Evolutionary conservation across 164 flowering plant species (phyloP).

Genomic region (Piper betle): DNA sequence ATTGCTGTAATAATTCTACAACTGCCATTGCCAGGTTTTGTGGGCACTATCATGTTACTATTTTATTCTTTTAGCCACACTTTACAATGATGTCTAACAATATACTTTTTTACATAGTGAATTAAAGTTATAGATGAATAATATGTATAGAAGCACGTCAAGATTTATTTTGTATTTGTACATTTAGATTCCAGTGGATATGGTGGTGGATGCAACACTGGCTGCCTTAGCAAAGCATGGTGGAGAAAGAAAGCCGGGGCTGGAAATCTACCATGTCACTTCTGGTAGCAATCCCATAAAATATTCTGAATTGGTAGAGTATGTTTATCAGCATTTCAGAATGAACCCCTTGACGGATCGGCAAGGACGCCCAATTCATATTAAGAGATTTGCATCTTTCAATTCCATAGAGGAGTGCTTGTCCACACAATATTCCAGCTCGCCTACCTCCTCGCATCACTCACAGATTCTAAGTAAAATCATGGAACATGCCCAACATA

Average conservation of each 20-base stretch:
- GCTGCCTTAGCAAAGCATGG: constrained; percentile 91
- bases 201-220: constrained; percentile 81
- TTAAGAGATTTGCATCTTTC: background rate
- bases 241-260: constrained; percentile 26
- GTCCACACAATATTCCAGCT: background rate
- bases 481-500: background rate
- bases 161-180: too few relatives aligned
- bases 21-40: too few relatives aligned
- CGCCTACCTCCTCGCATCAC: background rate
- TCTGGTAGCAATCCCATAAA: background rate
- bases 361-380: background rate
- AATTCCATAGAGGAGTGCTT: background rate
- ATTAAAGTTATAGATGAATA: too few relatives aligned
- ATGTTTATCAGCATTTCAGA: background rate
- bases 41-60: too few relatives aligned
- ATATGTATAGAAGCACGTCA: too few relatives aligned
- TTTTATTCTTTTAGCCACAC: too few relatives aligned
- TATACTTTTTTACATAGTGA: too few relatives aligned
- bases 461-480: background rate
- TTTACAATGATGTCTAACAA: too few relatives aligned
- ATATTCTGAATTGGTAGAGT: background rate
- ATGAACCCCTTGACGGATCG: background rate
- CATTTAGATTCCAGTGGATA: constrained; percentile 73
- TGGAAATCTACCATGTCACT: background rate
- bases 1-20: too few relatives aligned